These are phyloP conservation scores for Camelina hispida DNA, from an alignment of 345 rosid genomes.

Conservation along the genomic window DNA sequence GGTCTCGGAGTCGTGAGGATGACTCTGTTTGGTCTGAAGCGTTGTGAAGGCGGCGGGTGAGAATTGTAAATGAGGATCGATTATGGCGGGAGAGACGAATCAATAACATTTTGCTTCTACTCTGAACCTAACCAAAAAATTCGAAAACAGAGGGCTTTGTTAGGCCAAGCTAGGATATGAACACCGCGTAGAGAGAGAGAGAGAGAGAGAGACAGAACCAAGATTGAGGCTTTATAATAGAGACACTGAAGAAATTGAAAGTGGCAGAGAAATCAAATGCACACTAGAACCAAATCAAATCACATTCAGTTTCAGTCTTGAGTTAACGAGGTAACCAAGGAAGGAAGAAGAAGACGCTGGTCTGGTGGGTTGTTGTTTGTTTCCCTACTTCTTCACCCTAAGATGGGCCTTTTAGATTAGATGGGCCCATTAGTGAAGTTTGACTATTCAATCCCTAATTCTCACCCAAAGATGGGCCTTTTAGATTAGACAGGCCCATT, in stretches of 20 bases:
- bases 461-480: too few relatives aligned
- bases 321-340: neutral
- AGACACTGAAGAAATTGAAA: too few relatives aligned
- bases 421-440: neutral
- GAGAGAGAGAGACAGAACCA: too few relatives aligned
- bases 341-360: neutral
- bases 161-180: too few relatives aligned
- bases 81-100: constrained; percentile 63
- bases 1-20: constrained; percentile 74
- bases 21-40: constrained; percentile 27
- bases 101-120: constrained; percentile 48
- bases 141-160: too few relatives aligned
- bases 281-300: neutral
- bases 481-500: too few relatives aligned
- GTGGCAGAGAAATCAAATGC: neutral
- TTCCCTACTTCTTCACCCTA: neutral
- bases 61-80: constrained; percentile 22
- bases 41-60: constrained; percentile 51
- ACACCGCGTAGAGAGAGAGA: too few relatives aligned
- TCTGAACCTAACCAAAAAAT: neutral
- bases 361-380: too few relatives aligned
- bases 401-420: neutral
- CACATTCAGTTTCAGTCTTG: neutral
- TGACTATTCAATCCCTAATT: too few relatives aligned
- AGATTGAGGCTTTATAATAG: too few relatives aligned